Evolutionary conservation across 306 rosid species (phyloP), one percentile per base, ranked within the genome.

Genomic region (Dalbergia oliveri): DNA sequence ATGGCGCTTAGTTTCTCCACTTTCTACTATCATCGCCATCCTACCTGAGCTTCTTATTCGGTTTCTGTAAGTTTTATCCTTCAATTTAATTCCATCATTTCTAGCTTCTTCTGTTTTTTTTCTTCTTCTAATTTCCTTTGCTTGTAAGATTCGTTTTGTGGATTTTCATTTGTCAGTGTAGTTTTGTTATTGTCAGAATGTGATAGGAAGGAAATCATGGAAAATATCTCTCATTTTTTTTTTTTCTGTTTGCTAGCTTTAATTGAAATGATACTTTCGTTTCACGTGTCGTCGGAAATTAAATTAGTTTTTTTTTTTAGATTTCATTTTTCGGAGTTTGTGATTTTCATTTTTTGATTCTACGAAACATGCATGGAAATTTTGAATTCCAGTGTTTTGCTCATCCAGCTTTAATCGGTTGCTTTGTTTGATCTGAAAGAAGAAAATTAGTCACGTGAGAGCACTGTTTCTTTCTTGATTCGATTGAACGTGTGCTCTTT

Each of bases 31-130:
- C 83, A 76, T 65, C 63, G 72, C 11, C 87, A 62, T 66, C 79
- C 66, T 39, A 71, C 78, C 65, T 83, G 82, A 85, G 1, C 57
- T 34, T 69, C 85, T 66, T 41, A 79, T 84, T 72, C 74, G 50
- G 62, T 64, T 19, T 73, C 45, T 68, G 94, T 86, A 66, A 87
- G 80, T 33, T n/a, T n/a, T 58, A 44, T 43, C 57, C 26, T 18
- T 85, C 64, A 23, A 56, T 86, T 41, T 69, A 5, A 9, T 63
- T 57, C 64, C 37, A 49, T 49, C 14, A 12, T 34, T 0, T 16
- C 11, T 7, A 43, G 0, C 8, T 43, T 4, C 7, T 37, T 5
- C 5, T 37, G 1, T 37, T 0, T 37, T 43, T 54, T 54, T 58
- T 0, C 8, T 18, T 18, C 0, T 84, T 31, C 3, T 33, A 41